Evolutionary conservation across 768 basidiomycete genomes (phyloP), one percentile per base, ranked within the genome.

Genomic region (Xerocomellus intermedius): DNA sequence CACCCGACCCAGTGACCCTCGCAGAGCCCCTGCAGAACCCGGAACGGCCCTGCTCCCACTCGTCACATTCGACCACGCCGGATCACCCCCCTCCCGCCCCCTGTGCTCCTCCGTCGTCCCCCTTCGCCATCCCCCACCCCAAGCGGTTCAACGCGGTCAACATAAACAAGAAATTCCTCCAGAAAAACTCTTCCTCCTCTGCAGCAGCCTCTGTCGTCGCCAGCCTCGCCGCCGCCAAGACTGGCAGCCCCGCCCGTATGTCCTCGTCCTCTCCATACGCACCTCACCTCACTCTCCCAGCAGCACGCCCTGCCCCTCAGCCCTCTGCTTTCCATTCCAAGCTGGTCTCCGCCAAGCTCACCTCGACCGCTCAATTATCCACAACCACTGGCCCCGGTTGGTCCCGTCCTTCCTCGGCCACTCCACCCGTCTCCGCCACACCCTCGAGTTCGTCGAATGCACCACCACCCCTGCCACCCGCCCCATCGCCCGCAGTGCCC

Each of bases 161-260:
- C 68, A 92, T 98, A 72, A 96, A 92, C 77, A 96, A 94, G 83
- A 93, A 91, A 73, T 98, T 98, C 72, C 77, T 98, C 41, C 90
- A 94, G 77, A 96, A 95, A 80, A 89, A 87, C 52, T 84, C 84
- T 7, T 71, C 85, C 41, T 75, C 83, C 39, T 77, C 84, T 24
- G 73, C 76, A 44, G 68, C 82, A 24, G 64, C 76, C 35, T 74
- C 82, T 19, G 64, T 75, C 46, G 73, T 78, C 26, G 72, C 80
- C 21, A 68, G 69, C 47, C 76, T 78, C 32, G 66, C 55, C 2
- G 64, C 77, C 39, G 60, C 72, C 54, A 89, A 85, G 72, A 58
- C 79, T 10, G 82, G 79, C 32, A 78, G 76, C 44, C 69, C 82
- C 41, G 73, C 74, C 58, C 75, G 87, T 88, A 69, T 67, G 84